Evolutionary conservation across 2,329 filamentous ascomycete genomes (phyloP).

Genomic region (Apiospora aurea): DNA sequence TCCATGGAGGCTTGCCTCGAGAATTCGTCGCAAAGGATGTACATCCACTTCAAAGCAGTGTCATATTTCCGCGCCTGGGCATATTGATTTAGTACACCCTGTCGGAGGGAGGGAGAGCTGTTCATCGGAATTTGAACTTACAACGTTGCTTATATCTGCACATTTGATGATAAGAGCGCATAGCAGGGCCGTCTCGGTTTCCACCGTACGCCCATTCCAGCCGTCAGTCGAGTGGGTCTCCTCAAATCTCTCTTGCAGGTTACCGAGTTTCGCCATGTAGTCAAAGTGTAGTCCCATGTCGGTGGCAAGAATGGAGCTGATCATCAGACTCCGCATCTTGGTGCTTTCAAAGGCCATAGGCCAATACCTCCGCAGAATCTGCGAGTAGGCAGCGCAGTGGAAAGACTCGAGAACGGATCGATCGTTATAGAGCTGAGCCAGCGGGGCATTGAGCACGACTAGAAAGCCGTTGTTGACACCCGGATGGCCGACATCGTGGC

Average conservation of each 20-base stretch:
- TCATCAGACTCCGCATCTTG: constrained; percentile 88
- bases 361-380: constrained; percentile 94
- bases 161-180: constrained; percentile 97
- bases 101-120: background rate
- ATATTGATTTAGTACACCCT: constrained; percentile 25
- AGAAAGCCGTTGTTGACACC: constrained; percentile 98
- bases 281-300: constrained; percentile 98
- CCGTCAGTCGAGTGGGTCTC: constrained; percentile 70
- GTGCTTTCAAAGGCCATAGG: constrained; percentile 79
- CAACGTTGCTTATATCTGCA: constrained; percentile 98
- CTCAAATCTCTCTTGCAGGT: constrained; percentile 78
- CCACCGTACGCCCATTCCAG: constrained; percentile 78
- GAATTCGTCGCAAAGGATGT: constrained; percentile 94
- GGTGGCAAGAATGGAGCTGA: constrained; percentile 95
- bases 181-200: constrained; percentile 80
- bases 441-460: constrained; percentile 86
- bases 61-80: constrained; percentile 81
- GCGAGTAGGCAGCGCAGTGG: constrained; percentile 95
- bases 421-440: constrained; percentile 97
- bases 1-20: constrained; percentile 94
- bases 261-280: constrained; percentile 90
- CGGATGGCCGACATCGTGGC: constrained; percentile 96
- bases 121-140: constrained; percentile 56
- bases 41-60: constrained; percentile 87
- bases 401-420: constrained; percentile 96